phyloP scores from a whole-genome alignment of 306 rosid genomes.

The Cajanus cajan region DNA sequence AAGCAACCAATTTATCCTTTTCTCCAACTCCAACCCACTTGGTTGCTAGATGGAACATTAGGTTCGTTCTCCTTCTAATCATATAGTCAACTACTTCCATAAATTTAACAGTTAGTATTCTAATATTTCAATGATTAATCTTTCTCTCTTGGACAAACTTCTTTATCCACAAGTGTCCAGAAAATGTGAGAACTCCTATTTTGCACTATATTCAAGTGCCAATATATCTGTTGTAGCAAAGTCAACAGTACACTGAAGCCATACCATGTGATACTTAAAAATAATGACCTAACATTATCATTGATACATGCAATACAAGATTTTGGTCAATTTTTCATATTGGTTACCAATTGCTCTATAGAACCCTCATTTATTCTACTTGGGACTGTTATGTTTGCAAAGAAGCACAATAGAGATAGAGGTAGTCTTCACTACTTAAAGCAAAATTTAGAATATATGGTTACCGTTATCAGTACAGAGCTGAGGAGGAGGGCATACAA shows the following conservation, averaged over 20 bases:
- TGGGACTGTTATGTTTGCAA: not conserved
- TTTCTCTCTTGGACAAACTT: not conserved
- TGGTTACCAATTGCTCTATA: not conserved
- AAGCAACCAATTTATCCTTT: not conserved
- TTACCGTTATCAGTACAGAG: constrained; percentile 98
- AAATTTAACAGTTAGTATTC: not conserved
- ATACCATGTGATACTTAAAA: not conserved
- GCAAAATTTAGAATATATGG: constrained; percentile 23
- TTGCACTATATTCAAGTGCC: not conserved
- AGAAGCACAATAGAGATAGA: constrained; percentile 2
- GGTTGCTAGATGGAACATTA: not conserved
- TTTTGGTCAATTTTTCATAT: not conserved
- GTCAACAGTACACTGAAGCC: not conserved
- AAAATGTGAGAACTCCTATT: not conserved
- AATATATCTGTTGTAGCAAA: not conserved
- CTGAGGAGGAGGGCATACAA: constrained; percentile 91
- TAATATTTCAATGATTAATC: not conserved
- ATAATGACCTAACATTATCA: not conserved
- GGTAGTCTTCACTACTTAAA: constrained; percentile 17
- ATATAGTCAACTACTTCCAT: not conserved
- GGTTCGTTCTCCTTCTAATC: not conserved
- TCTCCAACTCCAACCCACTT: not conserved
- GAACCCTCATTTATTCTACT: not conserved
- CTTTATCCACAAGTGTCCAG: not conserved
- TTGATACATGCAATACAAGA: not conserved